Evolutionary conservation across 805 yeast species (phyloP), one percentile per base, ranked within the genome.

Genomic region (Vanderwaltozyma verrucispora): DNA sequence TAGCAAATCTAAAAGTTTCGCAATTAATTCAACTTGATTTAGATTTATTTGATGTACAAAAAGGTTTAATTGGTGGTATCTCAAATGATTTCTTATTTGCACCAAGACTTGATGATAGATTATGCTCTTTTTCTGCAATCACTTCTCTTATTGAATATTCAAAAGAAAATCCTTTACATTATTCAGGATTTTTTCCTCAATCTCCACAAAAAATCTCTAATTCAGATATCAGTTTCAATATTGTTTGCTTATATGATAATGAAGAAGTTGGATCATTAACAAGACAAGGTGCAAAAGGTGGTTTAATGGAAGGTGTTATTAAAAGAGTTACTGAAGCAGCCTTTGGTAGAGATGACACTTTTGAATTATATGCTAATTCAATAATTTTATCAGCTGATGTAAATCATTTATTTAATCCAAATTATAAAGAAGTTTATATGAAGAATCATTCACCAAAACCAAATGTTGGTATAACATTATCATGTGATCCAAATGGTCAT

Each of bases 231-330:
- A n/a, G n/a, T 40, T 77, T 77, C 50, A 67, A 74, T 24, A 59
- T 77, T 38, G 85, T 79, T 2, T 78, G 80, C 3, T 64, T 81
- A 46, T 80, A 73, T 49, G 92, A 83, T 51, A 75, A 80, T 54
- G 95, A 85, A 61, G 95, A 85, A 62, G 72, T 85, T 39, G 95
- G 95, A 9, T 79, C 89, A 6, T 71, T 75, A 26, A 69, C 86
- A 5, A 74, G 89, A 59, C 84, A 78, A 48, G 95, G 95, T 49
- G 87, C 87, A 34, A 74, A 74, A 51, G 89, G 94, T 46, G 85
- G 84, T 17, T 59, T 83, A 34, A 60, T 82, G 36, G 87, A 83
- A 56, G 54, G 74, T 41, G 69, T 72, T n/a, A 68, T 83, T 15
- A 67, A 69, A 25, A 72, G 94, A 43, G 74, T 70, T 21, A 52